Conservation (phyloP, 768 basidiomycete genomes). For the Termitomyces eurrhizus region DNA sequence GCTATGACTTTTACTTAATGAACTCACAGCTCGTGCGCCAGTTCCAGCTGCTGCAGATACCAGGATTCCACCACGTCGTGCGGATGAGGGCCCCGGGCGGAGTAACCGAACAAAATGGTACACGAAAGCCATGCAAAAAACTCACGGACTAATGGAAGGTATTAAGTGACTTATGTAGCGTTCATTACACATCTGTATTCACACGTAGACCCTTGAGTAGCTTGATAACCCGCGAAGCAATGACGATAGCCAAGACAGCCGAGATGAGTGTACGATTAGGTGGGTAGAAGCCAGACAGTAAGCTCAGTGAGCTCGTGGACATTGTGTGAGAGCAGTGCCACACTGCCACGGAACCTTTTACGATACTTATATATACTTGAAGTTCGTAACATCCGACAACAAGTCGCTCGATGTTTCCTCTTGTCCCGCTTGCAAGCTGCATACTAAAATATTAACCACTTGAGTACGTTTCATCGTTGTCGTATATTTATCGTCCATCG, state of each 20-base stretch:
- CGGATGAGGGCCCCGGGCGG: slow-evolving; percentile 33
- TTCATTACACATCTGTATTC: not conserved
- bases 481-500: too few relatives aligned
- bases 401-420: too few relatives aligned
- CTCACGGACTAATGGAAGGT: slow-evolving; percentile 24
- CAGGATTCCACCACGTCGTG: slow-evolving; percentile 39
- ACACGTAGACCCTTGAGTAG: not conserved
- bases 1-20: not conserved
- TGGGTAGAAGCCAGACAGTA: not conserved
- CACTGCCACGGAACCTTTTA: not conserved
- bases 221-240: not conserved
- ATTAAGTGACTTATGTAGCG: not conserved
- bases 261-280: not conserved
- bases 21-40: slow-evolving; percentile 28
- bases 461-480: too few relatives aligned
- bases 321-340: not conserved
- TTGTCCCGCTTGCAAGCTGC: too few relatives aligned
- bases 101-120: slow-evolving; percentile 33
- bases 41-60: slow-evolving; percentile 27
- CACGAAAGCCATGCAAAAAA: slow-evolving; percentile 32
- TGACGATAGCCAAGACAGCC: not conserved
- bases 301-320: not conserved
- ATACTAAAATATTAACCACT: too few relatives aligned
- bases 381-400: too few relatives aligned
- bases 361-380: too few relatives aligned